Conservation (phyloP, 352 stramenopile species). For the Phytophthora tentaculata region DNA sequence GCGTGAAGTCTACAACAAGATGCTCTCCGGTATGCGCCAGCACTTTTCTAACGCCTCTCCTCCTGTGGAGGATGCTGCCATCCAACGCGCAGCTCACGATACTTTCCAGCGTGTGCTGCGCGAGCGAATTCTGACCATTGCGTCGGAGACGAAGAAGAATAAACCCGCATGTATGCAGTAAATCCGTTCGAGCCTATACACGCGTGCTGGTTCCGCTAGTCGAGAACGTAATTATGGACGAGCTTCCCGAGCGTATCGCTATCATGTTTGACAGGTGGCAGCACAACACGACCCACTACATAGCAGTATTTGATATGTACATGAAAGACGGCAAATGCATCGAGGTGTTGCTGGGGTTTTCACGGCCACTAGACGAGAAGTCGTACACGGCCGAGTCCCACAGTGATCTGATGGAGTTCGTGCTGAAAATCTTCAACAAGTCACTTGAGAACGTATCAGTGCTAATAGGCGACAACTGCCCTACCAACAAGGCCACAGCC, state of each 20-base stretch:
- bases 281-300: not conserved
- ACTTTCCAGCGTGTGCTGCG: slow-evolving; percentile 79
- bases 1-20: slow-evolving; percentile 70
- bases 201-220: too few species aligned
- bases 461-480: too few species aligned
- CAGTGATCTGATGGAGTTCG: too few species aligned
- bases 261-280: not conserved
- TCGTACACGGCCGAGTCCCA: too few species aligned
- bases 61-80: slow-evolving; percentile 49
- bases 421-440: too few species aligned
- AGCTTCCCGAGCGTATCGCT: not conserved
- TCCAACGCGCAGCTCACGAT: slow-evolving; percentile 80
- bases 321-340: too few species aligned
- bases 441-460: too few species aligned
- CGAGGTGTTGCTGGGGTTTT: too few species aligned
- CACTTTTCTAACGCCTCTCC: slow-evolving; percentile 42
- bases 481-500: too few species aligned
- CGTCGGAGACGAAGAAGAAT: slow-evolving; percentile 36
- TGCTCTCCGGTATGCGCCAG: slow-evolving; percentile 66
- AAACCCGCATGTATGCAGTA: slow-evolving; percentile 27
- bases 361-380: too few species aligned
- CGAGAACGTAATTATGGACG: not conserved
- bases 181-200: too few species aligned
- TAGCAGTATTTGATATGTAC: not conserved
- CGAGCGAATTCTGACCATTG: slow-evolving; percentile 57